Evolutionary conservation across 139 green algal genomes (phyloP).

Genomic region (Chlorella sp.): DNA sequence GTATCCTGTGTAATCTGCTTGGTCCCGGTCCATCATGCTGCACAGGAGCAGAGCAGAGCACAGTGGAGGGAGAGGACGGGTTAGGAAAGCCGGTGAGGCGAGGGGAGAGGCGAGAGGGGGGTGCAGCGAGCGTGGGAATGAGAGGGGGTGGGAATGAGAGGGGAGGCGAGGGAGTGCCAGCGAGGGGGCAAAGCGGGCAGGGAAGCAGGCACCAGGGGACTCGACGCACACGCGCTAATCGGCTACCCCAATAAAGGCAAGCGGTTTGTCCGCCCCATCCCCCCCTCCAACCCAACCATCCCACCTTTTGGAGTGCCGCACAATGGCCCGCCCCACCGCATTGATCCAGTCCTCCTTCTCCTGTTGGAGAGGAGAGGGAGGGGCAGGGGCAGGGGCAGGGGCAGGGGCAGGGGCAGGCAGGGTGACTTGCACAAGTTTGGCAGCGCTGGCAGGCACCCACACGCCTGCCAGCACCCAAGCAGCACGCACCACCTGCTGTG

Average conservation of each 20-base stretch:
- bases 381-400: background rate
- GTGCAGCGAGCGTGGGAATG: background rate
- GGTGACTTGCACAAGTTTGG: background rate
- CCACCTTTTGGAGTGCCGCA: constrained; percentile 86
- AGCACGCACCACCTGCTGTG: too few species aligned
- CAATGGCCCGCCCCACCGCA: constrained; percentile 94
- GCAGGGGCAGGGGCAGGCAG: background rate
- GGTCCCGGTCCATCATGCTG: constrained; percentile 53
- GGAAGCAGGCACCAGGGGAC: background rate
- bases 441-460: too few species aligned
- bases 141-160: background rate
- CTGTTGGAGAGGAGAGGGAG: constrained; percentile 56
- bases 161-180: background rate
- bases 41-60: background rate
- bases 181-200: background rate
- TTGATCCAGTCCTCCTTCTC: constrained; percentile 99
- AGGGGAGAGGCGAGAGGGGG: background rate
- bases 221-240: background rate
- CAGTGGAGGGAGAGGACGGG: background rate
- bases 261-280: background rate
- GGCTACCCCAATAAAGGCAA: too few species aligned
- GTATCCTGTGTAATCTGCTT: constrained; percentile 32
- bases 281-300: too few species aligned
- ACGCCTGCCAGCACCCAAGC: too few species aligned
- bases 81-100: background rate